These are phyloP conservation scores for Cicer chorassanicum DNA, from an alignment of 306 rosid species.

Conservation along the genomic window DNA sequence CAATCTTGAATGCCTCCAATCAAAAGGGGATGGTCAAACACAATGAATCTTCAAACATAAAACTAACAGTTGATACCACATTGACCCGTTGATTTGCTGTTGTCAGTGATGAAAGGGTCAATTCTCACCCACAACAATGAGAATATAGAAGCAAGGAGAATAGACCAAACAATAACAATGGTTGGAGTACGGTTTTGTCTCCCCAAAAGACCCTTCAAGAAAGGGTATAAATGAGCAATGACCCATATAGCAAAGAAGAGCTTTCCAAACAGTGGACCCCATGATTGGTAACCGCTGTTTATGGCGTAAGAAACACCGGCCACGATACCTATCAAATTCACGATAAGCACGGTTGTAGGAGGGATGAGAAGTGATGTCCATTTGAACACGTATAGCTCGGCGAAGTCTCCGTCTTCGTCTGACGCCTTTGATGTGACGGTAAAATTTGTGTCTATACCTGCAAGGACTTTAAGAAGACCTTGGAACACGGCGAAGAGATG, in stretches of 20 bases:
- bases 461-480: conserved; percentile 93
- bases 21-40: conserved; percentile 31
- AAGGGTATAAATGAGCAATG: conserved; percentile 90
- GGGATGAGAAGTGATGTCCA: conserved; percentile 97
- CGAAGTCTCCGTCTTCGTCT: conserved; percentile 90
- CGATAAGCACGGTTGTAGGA: conserved; percentile 84
- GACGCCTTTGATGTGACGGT: conserved; percentile 94
- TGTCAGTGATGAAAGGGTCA: conserved; percentile 68
- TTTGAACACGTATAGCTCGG: conserved; percentile 88
- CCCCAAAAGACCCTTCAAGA: conserved; percentile 94
- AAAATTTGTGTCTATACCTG: conserved; percentile 90
- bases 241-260: conserved; percentile 92
- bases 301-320: conserved; percentile 92
- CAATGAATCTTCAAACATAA: conserved; percentile 40
- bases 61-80: conserved; percentile 81
- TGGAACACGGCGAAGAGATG: conserved; percentile 98
- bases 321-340: conserved; percentile 83
- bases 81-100: conserved; percentile 64
- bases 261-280: conserved; percentile 92
- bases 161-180: conserved; percentile 87
- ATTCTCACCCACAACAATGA: conserved; percentile 94
- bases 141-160: conserved; percentile 91
- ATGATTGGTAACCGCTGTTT: conserved; percentile 91
- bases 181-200: conserved; percentile 91
- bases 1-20: conserved; percentile 38